Base-by-base conservation (phyloP, 2,329 filamentous ascomycete species). In the Aspergillus awamori region DNA sequence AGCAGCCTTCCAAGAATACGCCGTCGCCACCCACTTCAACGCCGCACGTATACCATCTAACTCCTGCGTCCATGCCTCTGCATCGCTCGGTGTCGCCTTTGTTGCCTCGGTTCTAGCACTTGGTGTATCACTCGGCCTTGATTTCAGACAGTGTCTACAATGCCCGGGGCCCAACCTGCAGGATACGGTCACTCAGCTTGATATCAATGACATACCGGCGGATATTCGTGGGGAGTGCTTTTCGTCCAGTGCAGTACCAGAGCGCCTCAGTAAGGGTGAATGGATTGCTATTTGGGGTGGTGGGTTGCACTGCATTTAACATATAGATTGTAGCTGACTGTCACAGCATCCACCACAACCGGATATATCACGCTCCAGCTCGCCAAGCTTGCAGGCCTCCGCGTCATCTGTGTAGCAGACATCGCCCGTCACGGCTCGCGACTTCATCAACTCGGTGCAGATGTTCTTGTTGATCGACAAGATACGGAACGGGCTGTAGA, bases 271-370 rank as follows among this genome's bases (percentile, higher is more conserved):
- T 45, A 67, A 75, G 0, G 89, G 87, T 0, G 89, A 93, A 62
- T 92, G 88, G 85, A 76, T 93, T 41, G 86, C 86, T 1, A 85
- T 93, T 51, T 93, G 90, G 89, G 90, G 90, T 59, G 90, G 86
- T 81, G 66, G 70, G 79, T 66, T n/a, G 6, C 15, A 10, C 45
- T 20, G 20, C 20, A 20, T 15, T 24, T 28, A 22, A 24, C 2
- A 4, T 43, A 17, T 58, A 63, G 38, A 6, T 4, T 5, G 11
- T 33, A 4, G 24, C 58, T 66, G 51, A 70, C 38, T 20, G n/a
- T 28, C 10, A 8, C 28, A 85, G 83, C 81, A 1, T 91, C 88
- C 1, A 89, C 88, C 0, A 91, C 88, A 0, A 90, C 87, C 1
- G 90, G 89, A 0, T 84, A 87, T 64, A 79, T 90, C 6, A 81